A percentile compares a stretch with the other conserved stretches of the same genome.
phyloP scores from a whole-genome alignment of 208 protist genomes.

The Leishmania guyanensis region DNA sequence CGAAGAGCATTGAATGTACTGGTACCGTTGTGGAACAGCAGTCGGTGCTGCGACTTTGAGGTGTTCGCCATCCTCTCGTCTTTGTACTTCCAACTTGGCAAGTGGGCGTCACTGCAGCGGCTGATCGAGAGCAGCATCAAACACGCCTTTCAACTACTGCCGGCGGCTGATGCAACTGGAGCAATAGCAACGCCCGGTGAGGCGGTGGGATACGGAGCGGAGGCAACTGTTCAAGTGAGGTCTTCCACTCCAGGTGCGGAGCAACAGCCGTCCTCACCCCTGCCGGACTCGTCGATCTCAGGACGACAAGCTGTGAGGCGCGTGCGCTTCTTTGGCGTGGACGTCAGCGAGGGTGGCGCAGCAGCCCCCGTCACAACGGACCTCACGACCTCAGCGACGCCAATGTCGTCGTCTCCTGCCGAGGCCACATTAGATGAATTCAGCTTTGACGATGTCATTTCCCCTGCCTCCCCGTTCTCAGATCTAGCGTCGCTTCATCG shows the following conservation, averaged over 20 bases:
- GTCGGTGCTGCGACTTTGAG: conserved; percentile 81
- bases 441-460: conserved; percentile 24
- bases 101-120: conserved; percentile 80
- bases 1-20: conserved; percentile 68
- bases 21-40: conserved; percentile 79
- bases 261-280: not conserved
- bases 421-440: conserved; percentile 25
- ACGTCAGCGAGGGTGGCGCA: conserved; percentile 12
- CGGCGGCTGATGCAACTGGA: not conserved
- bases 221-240: not conserved
- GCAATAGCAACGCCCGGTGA: not conserved
- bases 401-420: not conserved
- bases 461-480: conserved; percentile 8
- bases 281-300: not conserved
- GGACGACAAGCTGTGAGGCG: conserved; percentile 47
- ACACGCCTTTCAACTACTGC: conserved; percentile 58
- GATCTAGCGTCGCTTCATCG: not conserved
- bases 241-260: not conserved
- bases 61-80: conserved; percentile 87
- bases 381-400: not conserved
- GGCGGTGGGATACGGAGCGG: not conserved
- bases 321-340: conserved; percentile 67
- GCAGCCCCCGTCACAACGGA: conserved; percentile 6
- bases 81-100: conserved; percentile 88
- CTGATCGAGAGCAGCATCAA: conserved; percentile 82